phyloP scores from a whole-genome alignment of 192 early-diverging fungal species.

The Backusella westeae region DNA sequence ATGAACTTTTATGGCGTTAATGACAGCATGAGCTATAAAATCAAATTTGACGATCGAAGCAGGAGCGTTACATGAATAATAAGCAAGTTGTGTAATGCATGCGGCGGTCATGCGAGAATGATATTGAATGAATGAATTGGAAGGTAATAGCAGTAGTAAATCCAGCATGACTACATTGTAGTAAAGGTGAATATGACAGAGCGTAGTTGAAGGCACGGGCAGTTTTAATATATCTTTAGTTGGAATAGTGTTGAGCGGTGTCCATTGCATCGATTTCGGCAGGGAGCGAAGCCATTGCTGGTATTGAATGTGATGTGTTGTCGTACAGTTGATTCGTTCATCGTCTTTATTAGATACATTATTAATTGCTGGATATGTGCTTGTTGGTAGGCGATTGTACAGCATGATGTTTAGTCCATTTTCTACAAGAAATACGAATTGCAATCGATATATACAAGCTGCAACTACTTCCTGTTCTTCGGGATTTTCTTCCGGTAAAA shows the following conservation, averaged over 20 bases:
- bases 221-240: background rate
- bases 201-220: background rate
- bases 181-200: constrained; percentile 1
- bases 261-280: constrained; percentile 5
- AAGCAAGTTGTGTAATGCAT: constrained; percentile 14
- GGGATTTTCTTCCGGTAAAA: constrained; percentile 1
- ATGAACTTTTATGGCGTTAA: constrained; percentile 5
- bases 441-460: constrained; percentile 8
- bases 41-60: constrained; percentile 12
- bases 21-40: constrained; percentile 1
- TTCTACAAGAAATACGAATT: constrained; percentile 6
- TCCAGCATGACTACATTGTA: background rate
- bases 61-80: constrained; percentile 3
- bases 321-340: background rate
- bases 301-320: background rate
- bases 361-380: background rate
- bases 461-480: constrained; percentile 6
- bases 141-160: background rate
- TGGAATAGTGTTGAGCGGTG: background rate
- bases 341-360: background rate
- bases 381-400: constrained; percentile 2
- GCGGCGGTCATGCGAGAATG: constrained; percentile 2
- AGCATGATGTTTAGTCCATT: background rate
- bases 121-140: background rate
- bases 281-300: constrained; percentile 4